Evolutionary conservation across 73 alveolate genomes (phyloP), one percentile per base, ranked within the genome.

Genomic region (Blepharisma stoltei): DNA sequence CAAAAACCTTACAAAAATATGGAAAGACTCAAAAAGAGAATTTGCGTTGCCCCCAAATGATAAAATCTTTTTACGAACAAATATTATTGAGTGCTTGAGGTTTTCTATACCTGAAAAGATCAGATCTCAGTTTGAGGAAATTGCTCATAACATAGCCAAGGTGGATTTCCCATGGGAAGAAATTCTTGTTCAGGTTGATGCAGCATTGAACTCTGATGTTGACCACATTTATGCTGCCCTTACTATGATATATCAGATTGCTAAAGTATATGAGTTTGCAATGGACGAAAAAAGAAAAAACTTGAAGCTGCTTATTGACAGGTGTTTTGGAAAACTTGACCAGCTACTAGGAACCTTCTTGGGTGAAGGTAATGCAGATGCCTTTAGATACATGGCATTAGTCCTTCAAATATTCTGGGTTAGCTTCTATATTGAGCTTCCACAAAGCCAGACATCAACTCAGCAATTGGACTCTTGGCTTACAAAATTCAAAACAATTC

Each of bases 271-370:
- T 65, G 95, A 88, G 76, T 88, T 52, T 54, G 91, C 78, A 50
- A 25, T 88, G 78, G 86, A 83, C 44, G 85, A 60, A 14, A 82
- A 70, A 75, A n/a, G 95, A 54, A 70, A 53, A 5, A 84, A 87
- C 0, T 81, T 88, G 55, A 41, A 78, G 66, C 82, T 27, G 45
- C 82, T 88, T 4, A 73, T 78, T 41, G 75, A 38, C 9, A 23
- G 50, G 11, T 49, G 66, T 44, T 88, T 86, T 82, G 84, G 81
- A 8, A 66, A 75, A 6, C 83, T 88, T 18, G 95, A 87, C 23
- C 38, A 41, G 1, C 80, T 78, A 55, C 38, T 68, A 55, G 67
- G 54, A 18, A 7, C 48, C 53, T 20, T 78, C 38, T 27, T 78
- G 25, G 76, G 7, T 23, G 68, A 44, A 67, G 85, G 46, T 69